Evolutionary conservation across 345 rosid genomes (phyloP).

Genomic region (Durio zibethinus): DNA sequence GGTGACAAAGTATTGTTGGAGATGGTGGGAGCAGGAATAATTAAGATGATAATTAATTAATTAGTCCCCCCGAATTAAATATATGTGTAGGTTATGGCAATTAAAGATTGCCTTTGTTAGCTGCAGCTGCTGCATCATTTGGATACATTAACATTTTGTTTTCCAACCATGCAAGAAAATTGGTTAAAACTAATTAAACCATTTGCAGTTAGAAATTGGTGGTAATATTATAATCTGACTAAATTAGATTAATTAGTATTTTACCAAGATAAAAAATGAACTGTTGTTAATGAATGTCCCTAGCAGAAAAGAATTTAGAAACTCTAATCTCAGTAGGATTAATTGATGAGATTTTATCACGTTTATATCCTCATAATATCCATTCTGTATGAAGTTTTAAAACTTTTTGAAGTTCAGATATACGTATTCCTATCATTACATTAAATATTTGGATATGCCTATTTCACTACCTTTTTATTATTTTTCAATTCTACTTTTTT

Average conservation of each 20-base stretch:
- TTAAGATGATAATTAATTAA: background rate
- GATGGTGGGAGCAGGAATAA: background rate
- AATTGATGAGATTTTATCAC: too few species aligned
- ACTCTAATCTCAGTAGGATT: too few species aligned
- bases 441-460: too few species aligned
- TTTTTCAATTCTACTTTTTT: too few species aligned
- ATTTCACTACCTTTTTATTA: too few species aligned
- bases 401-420: too few species aligned
- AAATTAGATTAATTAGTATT: background rate
- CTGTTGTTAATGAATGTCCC: too few species aligned
- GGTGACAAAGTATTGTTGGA: background rate
- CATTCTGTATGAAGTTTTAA: too few species aligned
- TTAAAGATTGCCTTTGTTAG: background rate
- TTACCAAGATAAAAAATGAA: background rate
- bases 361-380: too few species aligned
- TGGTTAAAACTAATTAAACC: constrained; percentile 6
- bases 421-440: too few species aligned
- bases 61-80: background rate
- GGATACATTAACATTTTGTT: background rate
- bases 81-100: background rate
- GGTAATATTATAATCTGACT: background rate
- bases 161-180: background rate
- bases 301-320: too few species aligned
- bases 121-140: background rate
- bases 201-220: background rate